These are phyloP conservation scores for Mariannaea sp. DNA, from an alignment of 2,329 filamentous ascomycete species.

Conservation along the genomic window DNA sequence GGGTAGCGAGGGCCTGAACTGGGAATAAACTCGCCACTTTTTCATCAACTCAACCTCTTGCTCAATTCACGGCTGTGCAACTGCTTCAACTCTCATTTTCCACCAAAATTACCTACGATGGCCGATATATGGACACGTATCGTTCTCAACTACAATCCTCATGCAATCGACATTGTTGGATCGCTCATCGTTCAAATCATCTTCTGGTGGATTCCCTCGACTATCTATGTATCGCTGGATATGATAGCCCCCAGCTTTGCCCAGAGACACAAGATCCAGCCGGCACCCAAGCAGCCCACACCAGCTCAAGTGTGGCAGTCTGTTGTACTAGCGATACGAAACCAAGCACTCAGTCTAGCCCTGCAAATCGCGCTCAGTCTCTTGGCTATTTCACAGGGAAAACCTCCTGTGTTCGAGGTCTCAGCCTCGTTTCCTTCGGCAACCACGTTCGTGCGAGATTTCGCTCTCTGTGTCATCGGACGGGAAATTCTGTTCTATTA, in stretches of 20 bases:
- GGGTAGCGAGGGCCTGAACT: neutral
- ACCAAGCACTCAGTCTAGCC: conserved; percentile 50
- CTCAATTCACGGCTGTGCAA: too few species aligned
- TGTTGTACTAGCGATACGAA: conserved; percentile 50
- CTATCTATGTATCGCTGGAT: conserved; percentile 51
- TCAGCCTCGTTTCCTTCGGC: conserved; percentile 43
- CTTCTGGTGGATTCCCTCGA: conserved; percentile 53
- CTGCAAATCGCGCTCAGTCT: conserved; percentile 37
- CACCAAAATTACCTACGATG: neutral
- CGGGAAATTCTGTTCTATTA: conserved; percentile 62
- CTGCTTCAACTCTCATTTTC: too few species aligned
- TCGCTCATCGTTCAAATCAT: conserved; percentile 47
- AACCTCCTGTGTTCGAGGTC: conserved; percentile 46
- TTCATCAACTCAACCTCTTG: neutral
- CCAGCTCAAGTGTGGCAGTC: conserved; percentile 51
- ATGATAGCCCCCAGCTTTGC: conserved; percentile 53
- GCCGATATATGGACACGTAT: neutral
- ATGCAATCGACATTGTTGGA: conserved; percentile 48
- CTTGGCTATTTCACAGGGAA: conserved; percentile 13
- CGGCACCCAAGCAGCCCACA: conserved; percentile 54
- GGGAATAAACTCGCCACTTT: neutral
- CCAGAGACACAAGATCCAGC: conserved; percentile 58
- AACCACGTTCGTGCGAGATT: conserved; percentile 45
- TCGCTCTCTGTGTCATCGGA: conserved; percentile 47
- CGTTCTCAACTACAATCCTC: neutral